Base-by-base conservation (phyloP, 495 filamentous ascomycete species). In the Poronia punctata region DNA sequence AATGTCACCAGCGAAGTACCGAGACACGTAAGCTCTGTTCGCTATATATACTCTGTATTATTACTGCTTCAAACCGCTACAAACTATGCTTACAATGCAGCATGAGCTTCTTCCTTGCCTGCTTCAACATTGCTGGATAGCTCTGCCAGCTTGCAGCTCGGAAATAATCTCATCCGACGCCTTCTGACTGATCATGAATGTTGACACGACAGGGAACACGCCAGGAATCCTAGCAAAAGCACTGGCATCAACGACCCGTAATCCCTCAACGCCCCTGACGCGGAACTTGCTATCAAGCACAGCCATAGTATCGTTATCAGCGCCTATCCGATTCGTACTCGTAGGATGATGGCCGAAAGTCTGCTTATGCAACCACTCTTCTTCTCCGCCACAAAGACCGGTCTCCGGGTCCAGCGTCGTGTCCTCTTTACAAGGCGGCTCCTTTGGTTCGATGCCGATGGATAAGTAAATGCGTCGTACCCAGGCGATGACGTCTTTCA, bases 111-210 rank as follows among this genome's bases (percentile, higher is more conserved):
- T n/a, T n/a, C n/a, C n/a, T n/a, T n/a, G n/a, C n/a, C n/a, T n/a
- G n/a, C 10, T 36, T 48, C 32, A 48, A 45, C 38, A 40, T 21
- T 31, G 18, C 4, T 32, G 0, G 23, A 11, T 15, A 1, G 38
- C 27, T 15, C n/a, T 11, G 7, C 27, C 38, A 32, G 27, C 28
- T 9, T 14, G n/a, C 27, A 56, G 22, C 50, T 62, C 68, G 3
- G 57, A 61, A 45, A 74, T 38, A 38, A 79, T 78, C 5, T 72
- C 71, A 23, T 76, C 74, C 3, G 72, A 68, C 7, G 75, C 75
- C 62, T 79, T 79, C 58, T 79, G 75, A 39, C 62, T 68, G 24
- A 79, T 62, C 68, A 78, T 74, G 39, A 78, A 77, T 7, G 72
- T 76, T 6, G 73, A 62, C 14, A 72, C 53, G 9, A 60, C 63